Evolutionary conservation across 2,329 filamentous ascomycete species (phyloP), one percentile per base, ranked within the genome.

Genomic region (Paraphoma chrysanthemicola): DNA sequence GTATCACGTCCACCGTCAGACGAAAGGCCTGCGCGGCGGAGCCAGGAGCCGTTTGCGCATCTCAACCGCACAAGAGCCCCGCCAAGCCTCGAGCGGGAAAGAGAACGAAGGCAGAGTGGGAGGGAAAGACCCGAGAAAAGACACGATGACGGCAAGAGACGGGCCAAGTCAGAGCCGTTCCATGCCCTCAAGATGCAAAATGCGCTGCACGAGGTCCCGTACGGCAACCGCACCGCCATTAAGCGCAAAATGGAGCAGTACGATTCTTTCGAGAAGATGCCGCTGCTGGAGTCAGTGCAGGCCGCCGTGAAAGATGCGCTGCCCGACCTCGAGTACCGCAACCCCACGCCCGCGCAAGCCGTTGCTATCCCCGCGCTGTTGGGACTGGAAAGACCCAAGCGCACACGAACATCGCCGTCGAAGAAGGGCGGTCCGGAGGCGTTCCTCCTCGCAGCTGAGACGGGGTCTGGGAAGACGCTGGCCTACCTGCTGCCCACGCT

Each of bases 151-250:
- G 65, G 63, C 42, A 72, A 66, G 54, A 57, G 66, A 51, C 60
- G 65, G 46, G 57, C 59, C 76, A 79, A 56, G 39, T 80, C 81
- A 18, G 81, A 83, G 47, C 78, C 85, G 7, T 90, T 86, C 77
- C 93, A 96, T 74, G 93, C 94, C 4, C 82, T 98, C 76, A 97
- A 96, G 80, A 98, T 98, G 94, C 94, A 97, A 74, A 87, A 88
- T 49, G 84, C 90, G 1, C 81, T 98, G 61, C 82, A 91, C 2
- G 86, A 88, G 3, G 83, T 98, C 4, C 86, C 92, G 0, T 97
- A 97, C 72, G 86, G 86, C 38, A 85, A 87, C 65, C 83, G 87
- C 53, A 79, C 78, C n/a, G 78, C 80, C 47, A 79, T 87, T 63
- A 88, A 92, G 87, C 80, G 81, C 47, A 81, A 80, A 63, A 81